Percentiles rank a stretch among this genome's conserved stretches.
These are phyloP conservation scores for Limtongia smithiae DNA, from an alignment of 805 yeast genomes.

Conservation along the genomic window DNA sequence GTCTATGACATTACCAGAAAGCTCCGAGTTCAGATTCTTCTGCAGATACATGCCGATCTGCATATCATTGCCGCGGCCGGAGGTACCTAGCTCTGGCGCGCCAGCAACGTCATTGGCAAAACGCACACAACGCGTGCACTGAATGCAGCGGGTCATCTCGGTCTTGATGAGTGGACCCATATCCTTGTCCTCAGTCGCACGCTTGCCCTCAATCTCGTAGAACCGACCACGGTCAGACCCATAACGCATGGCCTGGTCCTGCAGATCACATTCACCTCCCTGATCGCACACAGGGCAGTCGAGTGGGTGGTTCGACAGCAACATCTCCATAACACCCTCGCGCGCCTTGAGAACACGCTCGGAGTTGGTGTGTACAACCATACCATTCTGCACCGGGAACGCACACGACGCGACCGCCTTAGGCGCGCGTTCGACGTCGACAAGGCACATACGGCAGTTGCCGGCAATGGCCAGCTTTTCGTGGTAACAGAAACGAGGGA, in stretches of 20 bases:
- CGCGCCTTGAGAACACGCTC: slow-evolving; percentile 78
- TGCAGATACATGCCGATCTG: slow-evolving; percentile 88
- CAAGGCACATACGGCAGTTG: slow-evolving; percentile 90
- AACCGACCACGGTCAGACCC: slow-evolving; percentile 87
- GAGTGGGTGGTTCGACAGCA: slow-evolving; percentile 82
- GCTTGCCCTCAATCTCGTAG: slow-evolving; percentile 73
- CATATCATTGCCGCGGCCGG: slow-evolving; percentile 90
- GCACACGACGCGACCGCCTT: slow-evolving; percentile 89
- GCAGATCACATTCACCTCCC: slow-evolving; percentile 92
- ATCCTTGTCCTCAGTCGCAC: slow-evolving; percentile 88
- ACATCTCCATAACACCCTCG: slow-evolving; percentile 87
- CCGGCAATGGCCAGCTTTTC: slow-evolving; percentile 89
- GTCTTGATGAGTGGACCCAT: slow-evolving; percentile 87
- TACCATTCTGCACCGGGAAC: slow-evolving; percentile 85
- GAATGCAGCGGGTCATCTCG: slow-evolving; percentile 88
- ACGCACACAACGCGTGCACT: slow-evolving; percentile 87
- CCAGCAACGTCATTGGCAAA: slow-evolving; percentile 90
- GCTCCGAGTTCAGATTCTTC: slow-evolving; percentile 76
- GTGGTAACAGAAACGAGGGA: slow-evolving; percentile 89
- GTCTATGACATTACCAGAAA: slow-evolving; percentile 83
- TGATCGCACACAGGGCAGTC: slow-evolving; percentile 93
- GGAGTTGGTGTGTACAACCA: slow-evolving; percentile 77
- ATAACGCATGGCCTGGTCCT: slow-evolving; percentile 75
- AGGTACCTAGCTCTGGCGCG: slow-evolving; percentile 83
- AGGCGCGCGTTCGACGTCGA: slow-evolving; percentile 84